Evolutionary conservation across 2,329 filamentous ascomycete species (phyloP).

Genomic region (Biscogniauxia sp.): DNA sequence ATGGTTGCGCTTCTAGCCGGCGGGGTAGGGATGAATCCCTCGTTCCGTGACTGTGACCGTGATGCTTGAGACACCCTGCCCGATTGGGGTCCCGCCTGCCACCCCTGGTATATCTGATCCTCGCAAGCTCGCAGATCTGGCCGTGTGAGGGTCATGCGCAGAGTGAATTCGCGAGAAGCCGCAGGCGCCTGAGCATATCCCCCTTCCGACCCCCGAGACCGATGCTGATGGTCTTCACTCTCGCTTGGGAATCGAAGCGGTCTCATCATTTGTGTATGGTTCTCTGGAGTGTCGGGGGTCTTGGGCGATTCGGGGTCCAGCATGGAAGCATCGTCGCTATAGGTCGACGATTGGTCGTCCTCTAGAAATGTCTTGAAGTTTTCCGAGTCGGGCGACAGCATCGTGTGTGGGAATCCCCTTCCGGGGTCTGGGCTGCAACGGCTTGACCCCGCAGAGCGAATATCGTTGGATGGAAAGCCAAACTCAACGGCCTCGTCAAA

Average conservation of each 20-base stretch:
- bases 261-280: conserved; percentile 29
- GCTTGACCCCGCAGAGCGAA: conserved; percentile 32
- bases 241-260: conserved; percentile 25
- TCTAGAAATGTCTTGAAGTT: conserved; percentile 44
- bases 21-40: conserved; percentile 29
- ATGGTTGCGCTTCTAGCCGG: conserved; percentile 40
- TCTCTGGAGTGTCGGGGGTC: conserved; percentile 51
- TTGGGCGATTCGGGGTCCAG: conserved; percentile 59
- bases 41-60: conserved; percentile 31
- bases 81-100: conserved; percentile 47
- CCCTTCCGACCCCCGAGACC: conserved; percentile 37
- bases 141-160: conserved; percentile 91
- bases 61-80: conserved; percentile 28
- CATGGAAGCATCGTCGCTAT: conserved; percentile 54
- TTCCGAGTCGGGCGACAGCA: conserved; percentile 40
- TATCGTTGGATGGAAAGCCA: conserved; percentile 72
- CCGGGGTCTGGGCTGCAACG: conserved; percentile 28
- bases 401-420: conserved; percentile 21
- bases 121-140: conserved; percentile 80
- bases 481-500: conserved; percentile 96
- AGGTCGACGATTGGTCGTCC: conserved; percentile 54
- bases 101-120: conserved; percentile 64
- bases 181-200: conserved; percentile 52
- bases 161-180: conserved; percentile 82
- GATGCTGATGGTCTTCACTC: conserved; percentile 23